Evolutionary conservation across 202 grass and related monocot genomes (phyloP), one percentile per base, ranked within the genome.

Genomic region (Setaria italica): DNA sequence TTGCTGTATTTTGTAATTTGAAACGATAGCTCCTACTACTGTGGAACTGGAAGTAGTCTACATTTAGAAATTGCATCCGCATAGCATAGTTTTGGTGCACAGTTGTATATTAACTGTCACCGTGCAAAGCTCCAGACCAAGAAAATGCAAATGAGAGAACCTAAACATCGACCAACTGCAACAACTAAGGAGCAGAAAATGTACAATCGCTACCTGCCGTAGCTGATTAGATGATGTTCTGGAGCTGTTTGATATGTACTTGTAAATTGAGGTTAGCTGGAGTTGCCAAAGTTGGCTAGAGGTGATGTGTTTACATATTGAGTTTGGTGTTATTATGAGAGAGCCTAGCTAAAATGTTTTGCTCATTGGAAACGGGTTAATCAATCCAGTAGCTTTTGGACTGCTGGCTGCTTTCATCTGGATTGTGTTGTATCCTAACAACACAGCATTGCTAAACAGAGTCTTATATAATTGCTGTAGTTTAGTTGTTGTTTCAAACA

Each of bases 251-350:
- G 64, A 20, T 17, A 16, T 4, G 1, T 85, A 72, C 19, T 86
- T 70, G 86, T 35, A 11, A 76, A 39, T 25, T 51, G 14, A 8
- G 12, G 34, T 83, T 48, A 64, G 58, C 57, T 70, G 67, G 86
- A 84, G 51, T 34, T 62, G 20, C n/a, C n/a, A 58, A 10, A 25
- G 15, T 49, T 33, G 39, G 4, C 10, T 60, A 84, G 68, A 69
- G 42, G 55, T 50, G 76, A 42, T 37, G 33, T 57, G 37, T 12
- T 67, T 35, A 7, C 43, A 11, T 70, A 19, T 47, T 5, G 11
- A 47, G 19, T 17, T 25, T 17, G 7, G 5, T 32, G 1, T 54
- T 34, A 29, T 43, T 85, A 33, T 67, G 32, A 51, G 39, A 68
- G n/a, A 62, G 33, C 15, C 42, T 11, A 46, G 35, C 48, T 20